These are phyloP conservation scores for Aureobasidium sp. DNA, from an alignment of 2,329 filamentous ascomycete species.

Conservation along the genomic window DNA sequence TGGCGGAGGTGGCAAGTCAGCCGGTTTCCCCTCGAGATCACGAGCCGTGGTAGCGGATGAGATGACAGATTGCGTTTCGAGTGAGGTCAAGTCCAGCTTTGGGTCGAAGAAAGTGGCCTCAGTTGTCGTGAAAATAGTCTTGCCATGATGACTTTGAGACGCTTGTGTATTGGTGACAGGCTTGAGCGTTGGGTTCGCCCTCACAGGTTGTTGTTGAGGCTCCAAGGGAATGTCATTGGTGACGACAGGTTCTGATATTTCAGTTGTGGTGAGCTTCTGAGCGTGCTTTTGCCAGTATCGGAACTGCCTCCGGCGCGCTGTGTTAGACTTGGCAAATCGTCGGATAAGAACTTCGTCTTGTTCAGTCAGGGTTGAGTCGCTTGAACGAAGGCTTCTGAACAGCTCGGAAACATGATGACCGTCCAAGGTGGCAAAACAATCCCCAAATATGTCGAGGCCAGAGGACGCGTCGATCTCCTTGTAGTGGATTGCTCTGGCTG, in stretches of 20 bases:
- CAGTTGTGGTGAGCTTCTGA: neutral
- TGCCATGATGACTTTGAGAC: neutral
- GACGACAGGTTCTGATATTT: neutral
- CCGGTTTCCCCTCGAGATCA: neutral
- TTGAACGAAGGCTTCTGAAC: neutral
- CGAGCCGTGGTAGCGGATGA: neutral
- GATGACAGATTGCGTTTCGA: neutral
- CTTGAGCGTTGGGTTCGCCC: neutral
- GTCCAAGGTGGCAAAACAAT: neutral
- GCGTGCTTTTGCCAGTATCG: neutral
- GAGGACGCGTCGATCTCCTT: neutral
- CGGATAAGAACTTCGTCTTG: neutral
- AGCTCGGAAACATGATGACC: neutral
- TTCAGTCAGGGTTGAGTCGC: neutral
- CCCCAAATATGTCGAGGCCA: neutral
- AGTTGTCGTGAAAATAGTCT: neutral
- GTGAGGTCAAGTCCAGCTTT: neutral
- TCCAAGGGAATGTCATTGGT: neutral
- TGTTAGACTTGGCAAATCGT: neutral
- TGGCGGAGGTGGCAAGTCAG: neutral
- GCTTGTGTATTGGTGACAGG: neutral
- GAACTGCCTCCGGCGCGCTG: neutral
- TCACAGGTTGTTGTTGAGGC: neutral
- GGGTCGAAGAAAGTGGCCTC: neutral
- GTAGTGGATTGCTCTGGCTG: neutral